phyloP scores from a whole-genome alignment of 2,329 filamentous ascomycete species.

The Pseudogymnoascus sp. region DNA sequence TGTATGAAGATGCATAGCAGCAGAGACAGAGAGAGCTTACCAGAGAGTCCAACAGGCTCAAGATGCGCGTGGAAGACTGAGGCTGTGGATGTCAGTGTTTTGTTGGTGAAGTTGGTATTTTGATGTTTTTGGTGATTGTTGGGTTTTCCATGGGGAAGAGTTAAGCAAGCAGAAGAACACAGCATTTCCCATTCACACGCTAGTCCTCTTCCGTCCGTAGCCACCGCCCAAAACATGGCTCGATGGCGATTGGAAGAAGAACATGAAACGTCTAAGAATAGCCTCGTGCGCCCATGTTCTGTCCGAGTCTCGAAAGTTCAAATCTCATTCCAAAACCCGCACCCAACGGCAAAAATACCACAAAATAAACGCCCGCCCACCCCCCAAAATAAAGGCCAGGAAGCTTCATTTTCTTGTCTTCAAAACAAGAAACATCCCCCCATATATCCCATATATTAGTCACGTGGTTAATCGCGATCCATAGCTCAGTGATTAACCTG shows the following conservation, averaged over 20 bases:
- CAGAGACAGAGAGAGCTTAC: background rate
- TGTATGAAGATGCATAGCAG: background rate
- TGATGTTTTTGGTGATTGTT: background rate
- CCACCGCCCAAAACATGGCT: background rate
- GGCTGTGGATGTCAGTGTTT: too few species aligned
- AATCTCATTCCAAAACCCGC: slow-evolving; percentile 8
- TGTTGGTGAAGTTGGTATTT: background rate
- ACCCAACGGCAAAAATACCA: background rate
- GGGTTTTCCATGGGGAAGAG: background rate
- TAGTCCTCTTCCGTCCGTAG: background rate
- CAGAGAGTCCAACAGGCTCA: too few species aligned
- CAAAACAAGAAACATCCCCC: background rate
- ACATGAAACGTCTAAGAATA: slow-evolving; percentile 8
- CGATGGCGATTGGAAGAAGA: slow-evolving; percentile 5
- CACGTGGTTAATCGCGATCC: background rate
- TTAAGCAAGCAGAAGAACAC: background rate
- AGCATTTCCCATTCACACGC: background rate
- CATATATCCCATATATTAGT: slow-evolving; percentile 4
- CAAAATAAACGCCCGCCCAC: slow-evolving; percentile 1
- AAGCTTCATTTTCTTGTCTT: background rate
- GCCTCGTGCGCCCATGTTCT: slow-evolving; percentile 2
- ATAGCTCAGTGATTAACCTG: background rate
- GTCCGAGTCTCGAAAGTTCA: slow-evolving; percentile 8
- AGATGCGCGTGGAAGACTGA: too few species aligned
- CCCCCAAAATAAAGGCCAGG: background rate